Evolutionary conservation across 2,329 filamentous ascomycete genomes (phyloP), one percentile per base, ranked within the genome.

Genomic region (Alternaria atra): DNA sequence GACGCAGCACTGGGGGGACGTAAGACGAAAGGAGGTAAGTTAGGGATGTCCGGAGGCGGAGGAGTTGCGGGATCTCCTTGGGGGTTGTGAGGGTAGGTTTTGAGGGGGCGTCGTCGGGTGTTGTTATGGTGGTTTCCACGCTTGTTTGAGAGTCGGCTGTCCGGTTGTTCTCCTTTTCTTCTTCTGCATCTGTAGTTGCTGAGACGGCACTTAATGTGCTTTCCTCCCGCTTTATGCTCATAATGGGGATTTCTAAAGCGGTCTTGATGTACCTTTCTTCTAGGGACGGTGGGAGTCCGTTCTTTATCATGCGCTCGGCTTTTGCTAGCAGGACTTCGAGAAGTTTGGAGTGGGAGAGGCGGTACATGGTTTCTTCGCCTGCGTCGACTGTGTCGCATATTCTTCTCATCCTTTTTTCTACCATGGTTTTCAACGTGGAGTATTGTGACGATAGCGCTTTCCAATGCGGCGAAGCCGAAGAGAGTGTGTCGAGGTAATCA

Each of bases 381-480:
- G 91, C 91, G 34, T 95, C 90, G 10, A 96, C 90, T 0, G 86
- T 90, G 71, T 97, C 93, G 79, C 94, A 97, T 5, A 95, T 84
- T 1, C 82, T 84, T 2, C 83, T 84, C 81, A 97, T 89, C 35
- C 92, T 85, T 10, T 83, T 79, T 71, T 91, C 88, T 1, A 96
- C 76, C 32, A 84, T 80, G 2, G 46, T 69, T 72, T 61, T 77
- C 51, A 79, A 72, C 32, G 48, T 68, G 7, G 63, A 71, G 83
- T 81, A 59, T 80, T 80, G 54, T 0, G 61, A 42, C 73, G 92
- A 67, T 2, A 92, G 80, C 46, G 85, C 81, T 12, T 82, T 82
- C 35, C 93, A 79, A 64, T 92, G 88, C 1, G 83, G 84, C 2
- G 84, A 85, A 0, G 81, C 75, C 8, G 84, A 80, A 1, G 81